A percentile compares a stretch with the other conserved stretches of the same genome.
Conservation (phyloP, 805 yeast species). For the Pichia deserticola region DNA sequence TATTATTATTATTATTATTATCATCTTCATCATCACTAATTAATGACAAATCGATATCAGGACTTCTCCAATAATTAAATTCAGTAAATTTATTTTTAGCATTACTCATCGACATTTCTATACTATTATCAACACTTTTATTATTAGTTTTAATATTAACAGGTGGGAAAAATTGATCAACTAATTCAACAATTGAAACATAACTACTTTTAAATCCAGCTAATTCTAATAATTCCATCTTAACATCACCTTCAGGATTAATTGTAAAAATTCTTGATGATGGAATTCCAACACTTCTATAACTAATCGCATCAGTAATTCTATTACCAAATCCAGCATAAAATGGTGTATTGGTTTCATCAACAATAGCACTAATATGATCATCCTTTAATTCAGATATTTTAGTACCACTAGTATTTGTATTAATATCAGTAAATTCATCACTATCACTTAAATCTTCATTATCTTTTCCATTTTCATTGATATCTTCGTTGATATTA, state of each 20-base stretch:
- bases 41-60: slow-evolving; percentile 49
- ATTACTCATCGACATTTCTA: slow-evolving; percentile 14
- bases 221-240: slow-evolving; percentile 89
- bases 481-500: background rate
- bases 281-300: slow-evolving; percentile 89
- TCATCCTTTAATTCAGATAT: background rate
- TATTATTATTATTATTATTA: slow-evolving; percentile 13
- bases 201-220: slow-evolving; percentile 90
- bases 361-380: slow-evolving; percentile 23
- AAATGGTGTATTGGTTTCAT: slow-evolving; percentile 54
- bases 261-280: slow-evolving; percentile 92
- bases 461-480: background rate
- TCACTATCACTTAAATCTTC: background rate
- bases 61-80: slow-evolving; percentile 88
- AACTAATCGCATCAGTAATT: slow-evolving; percentile 93
- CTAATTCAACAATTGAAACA: slow-evolving; percentile 83
- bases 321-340: slow-evolving; percentile 97
- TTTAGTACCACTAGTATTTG: slow-evolving; percentile 6
- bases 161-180: slow-evolving; percentile 97
- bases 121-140: background rate
- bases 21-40: slow-evolving; percentile 41
- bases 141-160: slow-evolving; percentile 27
- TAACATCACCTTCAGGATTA: slow-evolving; percentile 94
- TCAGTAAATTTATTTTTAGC: slow-evolving; percentile 68
- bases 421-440: slow-evolving; percentile 17